phyloP scores from a whole-genome alignment of 805 yeast species.

The Yarrowia deformans region DNA sequence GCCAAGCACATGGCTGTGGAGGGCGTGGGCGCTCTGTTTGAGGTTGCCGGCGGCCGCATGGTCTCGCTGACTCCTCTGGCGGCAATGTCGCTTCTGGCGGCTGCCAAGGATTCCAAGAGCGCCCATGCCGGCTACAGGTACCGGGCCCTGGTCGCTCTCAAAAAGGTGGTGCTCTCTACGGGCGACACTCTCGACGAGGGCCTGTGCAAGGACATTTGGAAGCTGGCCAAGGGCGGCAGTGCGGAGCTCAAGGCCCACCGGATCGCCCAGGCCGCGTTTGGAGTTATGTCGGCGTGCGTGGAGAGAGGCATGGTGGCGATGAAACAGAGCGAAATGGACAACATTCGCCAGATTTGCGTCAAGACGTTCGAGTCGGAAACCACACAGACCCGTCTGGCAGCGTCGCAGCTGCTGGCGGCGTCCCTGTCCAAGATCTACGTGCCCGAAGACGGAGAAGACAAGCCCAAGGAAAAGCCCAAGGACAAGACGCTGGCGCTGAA shows the following conservation, averaged over 20 bases:
- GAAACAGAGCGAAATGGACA: constrained; percentile 47
- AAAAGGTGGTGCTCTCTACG: constrained; percentile 43
- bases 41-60: constrained; percentile 47
- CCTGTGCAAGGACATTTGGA: constrained; percentile 49
- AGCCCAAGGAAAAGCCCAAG: constrained; percentile 24
- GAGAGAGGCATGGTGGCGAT: constrained; percentile 44
- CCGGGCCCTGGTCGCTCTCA: constrained; percentile 44
- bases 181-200: constrained; percentile 50
- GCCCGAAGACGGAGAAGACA: constrained; percentile 21
- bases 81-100: constrained; percentile 46
- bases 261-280: constrained; percentile 49
- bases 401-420: constrained; percentile 46
- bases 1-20: constrained; percentile 46
- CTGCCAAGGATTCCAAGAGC: constrained; percentile 44
- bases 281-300: constrained; percentile 46
- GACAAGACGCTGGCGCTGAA: constrained; percentile 9
- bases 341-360: constrained; percentile 43
- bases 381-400: constrained; percentile 46
- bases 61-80: constrained; percentile 49
- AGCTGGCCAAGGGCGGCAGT: constrained; percentile 45
- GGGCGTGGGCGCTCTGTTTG: constrained; percentile 45
- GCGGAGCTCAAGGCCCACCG: constrained; percentile 46
- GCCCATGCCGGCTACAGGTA: constrained; percentile 47
- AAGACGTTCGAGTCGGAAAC: constrained; percentile 45
- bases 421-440: constrained; percentile 12